These are phyloP conservation scores for Saxispiralis lemnorum DNA, from an alignment of 495 filamentous ascomycete genomes.

Conservation along the genomic window DNA sequence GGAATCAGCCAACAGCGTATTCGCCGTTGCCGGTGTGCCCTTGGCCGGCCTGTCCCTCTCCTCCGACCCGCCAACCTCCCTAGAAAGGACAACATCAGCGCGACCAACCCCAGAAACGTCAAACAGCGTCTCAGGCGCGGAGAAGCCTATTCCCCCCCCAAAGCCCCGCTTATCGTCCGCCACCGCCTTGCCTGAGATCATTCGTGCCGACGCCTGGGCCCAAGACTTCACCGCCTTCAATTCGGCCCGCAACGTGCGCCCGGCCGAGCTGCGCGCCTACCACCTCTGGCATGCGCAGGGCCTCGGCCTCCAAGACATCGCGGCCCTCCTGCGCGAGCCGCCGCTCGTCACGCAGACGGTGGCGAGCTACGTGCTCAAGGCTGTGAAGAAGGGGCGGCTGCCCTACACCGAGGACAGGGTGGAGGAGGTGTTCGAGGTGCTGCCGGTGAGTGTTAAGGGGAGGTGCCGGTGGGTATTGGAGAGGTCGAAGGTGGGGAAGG, in stretches of 20 bases:
- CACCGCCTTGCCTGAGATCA: background rate
- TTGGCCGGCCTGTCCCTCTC: background rate
- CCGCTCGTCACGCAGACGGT: conserved; percentile 37
- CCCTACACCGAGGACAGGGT: conserved; percentile 12
- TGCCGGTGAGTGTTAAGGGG: conserved; percentile 12
- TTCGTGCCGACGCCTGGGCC: conserved; percentile 12
- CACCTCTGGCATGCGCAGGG: conserved; percentile 38
- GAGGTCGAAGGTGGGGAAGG: background rate
- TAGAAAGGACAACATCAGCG: background rate
- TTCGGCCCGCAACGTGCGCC: conserved; percentile 2
- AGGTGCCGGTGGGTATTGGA: conserved; percentile 10
- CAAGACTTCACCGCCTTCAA: too few relatives aligned
- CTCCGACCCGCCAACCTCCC: background rate
- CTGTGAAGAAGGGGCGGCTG: conserved; percentile 15
- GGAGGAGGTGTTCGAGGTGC: conserved; percentile 7
- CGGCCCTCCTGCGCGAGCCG: conserved; percentile 35
- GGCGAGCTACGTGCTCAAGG: conserved; percentile 30
- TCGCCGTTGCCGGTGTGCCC: background rate
- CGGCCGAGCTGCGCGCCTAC: conserved; percentile 38
- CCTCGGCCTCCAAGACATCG: conserved; percentile 29
- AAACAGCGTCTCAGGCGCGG: background rate
- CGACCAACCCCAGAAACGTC: background rate
- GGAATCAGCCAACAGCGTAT: background rate
- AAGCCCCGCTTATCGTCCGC: background rate
- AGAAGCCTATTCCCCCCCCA: too few relatives aligned